These are phyloP conservation scores for Oxytropis ochrocephala DNA, from an alignment of 306 rosid species.

Conservation along the genomic window DNA sequence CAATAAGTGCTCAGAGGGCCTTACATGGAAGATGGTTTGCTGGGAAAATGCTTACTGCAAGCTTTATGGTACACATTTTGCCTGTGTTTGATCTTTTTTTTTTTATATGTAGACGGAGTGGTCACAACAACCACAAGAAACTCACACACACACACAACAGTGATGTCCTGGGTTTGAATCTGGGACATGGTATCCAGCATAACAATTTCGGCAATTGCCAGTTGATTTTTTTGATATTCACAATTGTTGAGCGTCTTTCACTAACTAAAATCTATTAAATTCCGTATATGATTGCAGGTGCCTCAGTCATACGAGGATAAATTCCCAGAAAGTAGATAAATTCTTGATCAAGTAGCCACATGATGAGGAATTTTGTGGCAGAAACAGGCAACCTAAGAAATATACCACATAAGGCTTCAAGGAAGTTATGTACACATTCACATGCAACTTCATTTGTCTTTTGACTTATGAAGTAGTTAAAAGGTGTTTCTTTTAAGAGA, in stretches of 20 bases:
- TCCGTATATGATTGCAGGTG: conserved; percentile 39
- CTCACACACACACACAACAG: too few relatives aligned
- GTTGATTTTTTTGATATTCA: neutral
- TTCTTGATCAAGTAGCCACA: neutral
- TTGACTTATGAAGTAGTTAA: neutral
- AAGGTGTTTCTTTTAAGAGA: conserved; percentile 1
- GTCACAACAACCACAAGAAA: too few relatives aligned
- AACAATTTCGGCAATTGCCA: too few relatives aligned
- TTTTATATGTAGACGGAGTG: too few relatives aligned
- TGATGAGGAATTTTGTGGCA: conserved; percentile 5
- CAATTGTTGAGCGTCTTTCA: conserved; percentile 1
- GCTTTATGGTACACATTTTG: conserved; percentile 59
- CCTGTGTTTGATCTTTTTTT: neutral
- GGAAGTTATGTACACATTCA: neutral
- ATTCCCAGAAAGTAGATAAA: conserved; percentile 56
- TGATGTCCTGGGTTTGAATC: too few relatives aligned
- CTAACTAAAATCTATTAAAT: neutral
- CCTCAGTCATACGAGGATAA: conserved; percentile 59
- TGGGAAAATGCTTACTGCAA: conserved; percentile 90
- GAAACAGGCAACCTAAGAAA: neutral
- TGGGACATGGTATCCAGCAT: too few relatives aligned
- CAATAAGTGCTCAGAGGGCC: conserved; percentile 65
- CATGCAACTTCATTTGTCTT: neutral
- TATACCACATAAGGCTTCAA: neutral
- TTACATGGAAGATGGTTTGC: conserved; percentile 99